Conservation (phyloP, 2,329 filamentous ascomycete species). For the Rhytidhysteron rufulum region DNA sequence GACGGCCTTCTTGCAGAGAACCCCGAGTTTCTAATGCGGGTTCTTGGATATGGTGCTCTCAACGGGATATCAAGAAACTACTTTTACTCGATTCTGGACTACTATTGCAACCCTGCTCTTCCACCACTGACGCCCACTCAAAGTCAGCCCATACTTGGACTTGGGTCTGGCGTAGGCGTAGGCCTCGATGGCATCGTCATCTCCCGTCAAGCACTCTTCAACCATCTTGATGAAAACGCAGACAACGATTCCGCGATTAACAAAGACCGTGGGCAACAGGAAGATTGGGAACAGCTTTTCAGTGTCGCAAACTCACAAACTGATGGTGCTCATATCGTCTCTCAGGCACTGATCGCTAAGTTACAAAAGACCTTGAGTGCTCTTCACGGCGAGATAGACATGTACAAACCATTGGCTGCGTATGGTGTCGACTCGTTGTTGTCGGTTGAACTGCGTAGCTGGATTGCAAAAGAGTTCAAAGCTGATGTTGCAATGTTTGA, state of each 20-base stretch:
- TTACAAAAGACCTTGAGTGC: neutral
- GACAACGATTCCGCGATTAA: slow-evolving; percentile 11
- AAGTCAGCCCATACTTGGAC: neutral
- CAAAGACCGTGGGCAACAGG: neutral
- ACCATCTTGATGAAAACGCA: neutral
- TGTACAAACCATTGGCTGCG: neutral
- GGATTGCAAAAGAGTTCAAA: neutral
- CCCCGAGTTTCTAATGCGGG: neutral
- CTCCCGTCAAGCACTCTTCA: slow-evolving; percentile 1
- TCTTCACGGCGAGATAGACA: neutral
- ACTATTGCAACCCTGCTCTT: slow-evolving; percentile 1
- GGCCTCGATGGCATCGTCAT: neutral
- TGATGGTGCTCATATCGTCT: slow-evolving; percentile 14
- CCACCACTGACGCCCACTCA: neutral
- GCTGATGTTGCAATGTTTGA: neutral
- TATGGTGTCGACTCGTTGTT: neutral
- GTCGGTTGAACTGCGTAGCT: neutral
- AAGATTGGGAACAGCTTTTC: slow-evolving; percentile 21
- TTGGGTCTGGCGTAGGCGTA: neutral
- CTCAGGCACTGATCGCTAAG: slow-evolving; percentile 2
- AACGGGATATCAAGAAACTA: neutral
- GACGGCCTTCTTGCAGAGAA: slow-evolving; percentile 1
- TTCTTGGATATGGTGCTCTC: neutral
- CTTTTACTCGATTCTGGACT: slow-evolving; percentile 1
- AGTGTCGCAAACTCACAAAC: neutral